Percentiles rank a stretch among this genome's conserved stretches.
These are phyloP conservation scores for Marchantia polymorpha DNA, from an alignment of 225 moss, liverwort and hornwort species.

Conservation along the genomic window DNA sequence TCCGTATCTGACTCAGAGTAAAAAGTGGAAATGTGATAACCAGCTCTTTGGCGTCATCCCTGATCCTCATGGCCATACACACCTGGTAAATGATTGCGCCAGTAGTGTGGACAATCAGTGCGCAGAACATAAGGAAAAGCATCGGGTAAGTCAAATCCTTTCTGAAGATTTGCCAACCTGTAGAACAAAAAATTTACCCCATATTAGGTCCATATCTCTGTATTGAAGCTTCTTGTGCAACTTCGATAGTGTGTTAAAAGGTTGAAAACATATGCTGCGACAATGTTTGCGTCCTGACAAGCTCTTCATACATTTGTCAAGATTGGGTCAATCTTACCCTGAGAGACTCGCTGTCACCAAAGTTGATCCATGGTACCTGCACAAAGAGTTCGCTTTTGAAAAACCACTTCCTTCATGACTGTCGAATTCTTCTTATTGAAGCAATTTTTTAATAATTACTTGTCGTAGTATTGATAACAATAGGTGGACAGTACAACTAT, in stretches of 20 bases:
- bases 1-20: background rate
- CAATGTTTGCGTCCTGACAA: too few species aligned
- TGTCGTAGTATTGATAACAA: too few species aligned
- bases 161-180: constrained; percentile 74
- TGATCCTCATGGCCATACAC: constrained; percentile 9
- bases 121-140: constrained; percentile 61
- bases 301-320: too few species aligned
- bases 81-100: constrained; percentile 91
- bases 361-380: constrained; percentile 96
- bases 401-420: background rate
- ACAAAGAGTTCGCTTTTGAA: background rate
- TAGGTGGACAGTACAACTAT: background rate
- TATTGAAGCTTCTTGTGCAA: too few species aligned
- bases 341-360: constrained; percentile 70
- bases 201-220: background rate
- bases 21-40: background rate
- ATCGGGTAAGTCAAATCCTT: constrained; percentile 75
- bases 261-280: too few species aligned
- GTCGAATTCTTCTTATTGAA: too few species aligned
- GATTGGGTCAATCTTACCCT: constrained; percentile 45
- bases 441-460: too few species aligned
- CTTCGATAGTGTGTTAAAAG: too few species aligned
- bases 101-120: constrained; percentile 96
- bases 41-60: background rate
- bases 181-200: constrained; percentile 2